These are phyloP conservation scores for Adansonia gregorii DNA, from an alignment of 441 rosid genomes.

Conservation along the genomic window DNA sequence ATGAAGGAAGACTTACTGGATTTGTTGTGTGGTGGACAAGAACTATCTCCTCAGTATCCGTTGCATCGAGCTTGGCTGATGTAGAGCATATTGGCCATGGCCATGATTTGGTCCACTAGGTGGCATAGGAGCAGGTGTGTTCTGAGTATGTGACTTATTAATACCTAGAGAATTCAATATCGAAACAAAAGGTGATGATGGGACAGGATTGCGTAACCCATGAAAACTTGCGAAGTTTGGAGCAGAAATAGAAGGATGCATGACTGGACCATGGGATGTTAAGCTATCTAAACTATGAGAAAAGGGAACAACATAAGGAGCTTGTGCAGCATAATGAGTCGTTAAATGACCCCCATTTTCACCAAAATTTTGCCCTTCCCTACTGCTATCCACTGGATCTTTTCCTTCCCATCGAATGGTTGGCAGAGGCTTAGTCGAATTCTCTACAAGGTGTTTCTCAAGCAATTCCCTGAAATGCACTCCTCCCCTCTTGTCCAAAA, in stretches of 20 bases:
- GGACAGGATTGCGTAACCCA: neutral
- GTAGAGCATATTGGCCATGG: constrained; percentile 3
- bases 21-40: neutral
- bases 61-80: constrained; percentile 1
- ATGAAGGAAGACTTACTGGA: neutral
- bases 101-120: constrained; percentile 6
- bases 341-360: neutral
- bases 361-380: constrained; percentile 7
- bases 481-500: neutral
- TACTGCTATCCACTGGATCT: constrained; percentile 2
- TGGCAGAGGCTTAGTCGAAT: neutral
- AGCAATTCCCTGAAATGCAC: neutral
- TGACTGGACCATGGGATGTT: neutral
- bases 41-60: constrained; percentile 16
- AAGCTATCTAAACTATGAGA: constrained; percentile 5
- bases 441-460: neutral
- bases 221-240: constrained; percentile 3
- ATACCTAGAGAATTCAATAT: neutral
- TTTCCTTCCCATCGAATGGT: constrained; percentile 13
- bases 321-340: neutral
- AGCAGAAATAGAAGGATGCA: constrained; percentile 4
- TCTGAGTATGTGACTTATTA: constrained; percentile 1
- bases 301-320: constrained; percentile 12
- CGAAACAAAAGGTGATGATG: neutral
- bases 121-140: constrained; percentile 11